Percentiles rank a stretch among this genome's conserved stretches.
These are phyloP conservation scores for Suillus spraguei DNA, from an alignment of 768 basidiomycete genomes.

Conservation along the genomic window DNA sequence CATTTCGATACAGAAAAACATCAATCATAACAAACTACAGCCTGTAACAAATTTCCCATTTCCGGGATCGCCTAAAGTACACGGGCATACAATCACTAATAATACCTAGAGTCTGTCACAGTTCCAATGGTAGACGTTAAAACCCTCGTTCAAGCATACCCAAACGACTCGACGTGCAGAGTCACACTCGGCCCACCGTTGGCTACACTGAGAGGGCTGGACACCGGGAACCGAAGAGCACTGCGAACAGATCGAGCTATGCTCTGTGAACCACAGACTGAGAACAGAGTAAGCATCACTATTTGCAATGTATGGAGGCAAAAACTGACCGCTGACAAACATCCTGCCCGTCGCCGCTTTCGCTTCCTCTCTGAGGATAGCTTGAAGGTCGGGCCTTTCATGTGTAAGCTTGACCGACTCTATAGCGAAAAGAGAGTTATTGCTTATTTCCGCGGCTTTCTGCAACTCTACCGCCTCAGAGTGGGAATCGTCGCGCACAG, in stretches of 20 bases:
- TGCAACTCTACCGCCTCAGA: conserved; percentile 18
- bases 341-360: conserved; percentile 34
- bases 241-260: conserved; percentile 39
- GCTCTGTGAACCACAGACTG: conserved; percentile 48
- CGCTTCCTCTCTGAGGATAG: conserved; percentile 38
- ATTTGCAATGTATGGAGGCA: background rate
- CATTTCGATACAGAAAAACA: no score
- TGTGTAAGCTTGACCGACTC: conserved; percentile 28
- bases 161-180: conserved; percentile 50
- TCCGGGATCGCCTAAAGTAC: background rate
- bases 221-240: conserved; percentile 37
- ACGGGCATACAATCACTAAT: background rate
- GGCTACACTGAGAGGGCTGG: conserved; percentile 36
- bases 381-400: conserved; percentile 42
- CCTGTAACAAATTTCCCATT: background rate
- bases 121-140: background rate
- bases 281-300: background rate
- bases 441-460: conserved; percentile 13
- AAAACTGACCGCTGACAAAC: conserved; percentile 45
- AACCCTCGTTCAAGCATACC: conserved; percentile 24
- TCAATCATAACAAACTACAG: background rate
- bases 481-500: conserved; percentile 25
- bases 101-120: background rate
- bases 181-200: conserved; percentile 48
- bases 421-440: conserved; percentile 22